Evolutionary conservation across 805 yeast species (phyloP).

Genomic region (Myxozyma melibiosi): DNA sequence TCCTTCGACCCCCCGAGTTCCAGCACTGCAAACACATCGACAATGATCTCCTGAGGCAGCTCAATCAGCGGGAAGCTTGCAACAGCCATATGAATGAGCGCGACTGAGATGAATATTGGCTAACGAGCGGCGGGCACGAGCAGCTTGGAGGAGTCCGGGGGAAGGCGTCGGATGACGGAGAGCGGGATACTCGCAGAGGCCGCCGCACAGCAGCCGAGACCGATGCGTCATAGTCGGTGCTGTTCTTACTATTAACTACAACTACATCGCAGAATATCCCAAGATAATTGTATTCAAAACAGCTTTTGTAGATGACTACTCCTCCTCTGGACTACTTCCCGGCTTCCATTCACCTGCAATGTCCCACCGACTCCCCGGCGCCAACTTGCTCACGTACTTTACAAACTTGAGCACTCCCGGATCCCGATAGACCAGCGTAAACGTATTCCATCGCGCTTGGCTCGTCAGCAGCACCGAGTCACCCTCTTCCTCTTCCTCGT

Average conservation of each 20-base stretch:
- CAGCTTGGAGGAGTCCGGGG: not conserved
- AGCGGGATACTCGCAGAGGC: not conserved
- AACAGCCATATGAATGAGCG: slow-evolving; percentile 5
- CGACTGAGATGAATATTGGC: not conserved
- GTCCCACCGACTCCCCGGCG: slow-evolving; percentile 94
- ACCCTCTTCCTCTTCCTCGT: slow-evolving; percentile 58
- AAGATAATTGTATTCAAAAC: not conserved
- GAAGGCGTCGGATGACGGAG: not conserved
- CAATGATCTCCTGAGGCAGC: slow-evolving; percentile 20
- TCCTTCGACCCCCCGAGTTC: not conserved
- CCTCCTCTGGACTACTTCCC: not conserved
- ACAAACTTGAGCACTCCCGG: slow-evolving; percentile 85
- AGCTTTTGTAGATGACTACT: not conserved
- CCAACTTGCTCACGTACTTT: slow-evolving; percentile 85
- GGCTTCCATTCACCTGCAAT: slow-evolving; percentile 67
- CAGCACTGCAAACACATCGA: slow-evolving; percentile 11
- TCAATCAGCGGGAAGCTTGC: slow-evolving; percentile 8
- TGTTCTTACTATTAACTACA: too few species aligned
- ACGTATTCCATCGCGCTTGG: slow-evolving; percentile 81
- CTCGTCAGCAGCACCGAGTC: slow-evolving; percentile 76
- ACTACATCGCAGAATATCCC: not conserved
- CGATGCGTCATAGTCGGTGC: not conserved
- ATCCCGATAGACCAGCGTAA: slow-evolving; percentile 79
- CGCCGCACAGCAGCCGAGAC: not conserved
- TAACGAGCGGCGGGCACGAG: not conserved